Evolutionary conservation across 306 rosid genomes (phyloP), one percentile per base, ranked within the genome.

Genomic region (Luffa aegyptiaca): DNA sequence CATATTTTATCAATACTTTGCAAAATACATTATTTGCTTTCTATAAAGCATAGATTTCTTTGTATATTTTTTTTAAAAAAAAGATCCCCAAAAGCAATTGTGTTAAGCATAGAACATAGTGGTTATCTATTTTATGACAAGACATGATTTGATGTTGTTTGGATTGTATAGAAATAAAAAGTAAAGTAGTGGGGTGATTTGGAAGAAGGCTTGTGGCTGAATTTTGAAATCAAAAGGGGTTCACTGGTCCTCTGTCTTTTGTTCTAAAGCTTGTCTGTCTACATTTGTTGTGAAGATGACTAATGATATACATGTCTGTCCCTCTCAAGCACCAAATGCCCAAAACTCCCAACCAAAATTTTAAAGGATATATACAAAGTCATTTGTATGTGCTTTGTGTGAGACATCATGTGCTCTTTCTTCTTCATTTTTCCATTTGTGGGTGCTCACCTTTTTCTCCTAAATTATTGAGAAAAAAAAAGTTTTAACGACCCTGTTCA

Each of bases 231-330:
- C 0, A 26, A 26, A 59, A 10, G 18, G 41, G 37, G 16, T 26
- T 63, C 48, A 51, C 26, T 10, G 13, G 6, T 75, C 44, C 57
- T 36, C 2, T 44, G 57, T 77, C 39, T 77, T 20, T 56, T n/a
- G 39, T 44, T 20, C 42, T 62, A 44, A 70, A 70, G 76, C 57
- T 70, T 53, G 52, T 76, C 37, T 36, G 64, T 82, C 58, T 65
- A 64, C 45, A 42, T 10, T 65, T 10, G 55, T 44, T 69, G 80
- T 42, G 63, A 55, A 53, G 11, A 53, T 80, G 82, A 80, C 69
- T 41, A 70, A 80, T 80, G 77, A 70, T 77, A 37, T 66, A 66
- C 46, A 39, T 70, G 52, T 59, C 41, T 74, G 72, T 72, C 80
- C 55, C 53, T 70, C 76, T 70, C 76, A 45, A 45, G 8, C 53